These are phyloP conservation scores for Candida sp. DNA, from an alignment of 1,139 yeast species.

Conservation along the genomic window DNA sequence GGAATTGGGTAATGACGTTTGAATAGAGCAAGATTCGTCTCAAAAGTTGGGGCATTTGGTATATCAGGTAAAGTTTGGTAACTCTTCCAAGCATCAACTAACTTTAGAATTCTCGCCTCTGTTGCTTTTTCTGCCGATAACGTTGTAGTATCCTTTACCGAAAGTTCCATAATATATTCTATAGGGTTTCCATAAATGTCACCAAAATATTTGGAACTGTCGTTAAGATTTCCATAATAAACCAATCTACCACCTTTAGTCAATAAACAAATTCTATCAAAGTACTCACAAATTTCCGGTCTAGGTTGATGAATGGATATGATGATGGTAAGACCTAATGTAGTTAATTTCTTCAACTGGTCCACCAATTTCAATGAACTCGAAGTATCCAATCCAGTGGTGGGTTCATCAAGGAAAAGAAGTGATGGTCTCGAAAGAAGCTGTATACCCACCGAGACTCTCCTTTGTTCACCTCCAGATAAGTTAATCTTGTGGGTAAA, in stretches of 20 bases:
- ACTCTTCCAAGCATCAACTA: conserved; percentile 47
- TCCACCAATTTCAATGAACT: conserved; percentile 67
- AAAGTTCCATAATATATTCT: conserved; percentile 59
- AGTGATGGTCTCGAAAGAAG: conserved; percentile 64
- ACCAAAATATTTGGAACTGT: conserved; percentile 52
- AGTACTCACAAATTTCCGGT: conserved; percentile 62
- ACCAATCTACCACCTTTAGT: conserved; percentile 62
- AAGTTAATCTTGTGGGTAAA: conserved; percentile 69
- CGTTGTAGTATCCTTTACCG: conserved; percentile 56
- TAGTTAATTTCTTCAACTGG: conserved; percentile 54
- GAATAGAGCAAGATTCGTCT: conserved; percentile 15
- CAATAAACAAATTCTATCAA: conserved; percentile 67
- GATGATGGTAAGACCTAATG: conserved; percentile 65
- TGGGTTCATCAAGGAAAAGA: conserved; percentile 73
- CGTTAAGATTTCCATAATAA: conserved; percentile 49
- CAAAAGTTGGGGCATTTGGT: conserved; percentile 8
- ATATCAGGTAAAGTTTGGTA: conserved; percentile 5
- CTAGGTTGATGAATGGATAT: conserved; percentile 86
- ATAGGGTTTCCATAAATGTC: conserved; percentile 29
- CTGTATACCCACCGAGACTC: conserved; percentile 76
- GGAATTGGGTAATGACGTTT: conserved; percentile 20
- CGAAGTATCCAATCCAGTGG: conserved; percentile 80
- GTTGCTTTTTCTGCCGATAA: conserved; percentile 40
- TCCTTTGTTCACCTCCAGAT: conserved; percentile 78
- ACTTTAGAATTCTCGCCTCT: conserved; percentile 31